These are phyloP conservation scores for Aspergillus sp. DNA, from an alignment of 2,329 filamentous ascomycete genomes.

Conservation along the genomic window DNA sequence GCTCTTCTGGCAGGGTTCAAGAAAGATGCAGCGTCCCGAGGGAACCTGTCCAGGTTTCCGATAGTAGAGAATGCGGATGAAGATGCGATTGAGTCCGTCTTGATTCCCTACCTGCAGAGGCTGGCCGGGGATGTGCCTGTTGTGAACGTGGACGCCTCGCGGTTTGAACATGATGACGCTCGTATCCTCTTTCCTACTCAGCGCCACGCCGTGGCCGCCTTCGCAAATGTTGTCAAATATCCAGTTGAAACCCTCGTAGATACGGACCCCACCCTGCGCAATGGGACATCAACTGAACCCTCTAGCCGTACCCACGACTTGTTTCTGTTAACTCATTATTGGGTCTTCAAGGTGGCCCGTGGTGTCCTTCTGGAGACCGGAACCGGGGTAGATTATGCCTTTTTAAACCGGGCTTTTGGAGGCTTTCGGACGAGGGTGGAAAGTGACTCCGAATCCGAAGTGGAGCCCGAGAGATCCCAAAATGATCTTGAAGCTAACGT, in stretches of 20 bases:
- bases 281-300: conserved; percentile 18
- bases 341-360: conserved; percentile 62
- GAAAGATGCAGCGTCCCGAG: conserved; percentile 43
- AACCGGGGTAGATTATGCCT: conserved; percentile 57
- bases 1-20: conserved; percentile 61
- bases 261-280: conserved; percentile 33
- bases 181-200: conserved; percentile 57
- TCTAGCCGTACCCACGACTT: conserved; percentile 36
- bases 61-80: conserved; percentile 53
- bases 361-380: conserved; percentile 61
- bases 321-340: conserved; percentile 49
- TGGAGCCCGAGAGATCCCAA: conserved; percentile 49
- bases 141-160: conserved; percentile 59
- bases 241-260: conserved; percentile 55
- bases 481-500: conserved; percentile 52
- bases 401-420: conserved; percentile 63
- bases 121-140: conserved; percentile 55
- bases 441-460: conserved; percentile 37
- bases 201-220: conserved; percentile 58
- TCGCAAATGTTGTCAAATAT: conserved; percentile 55
- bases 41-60: conserved; percentile 52
- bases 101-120: conserved; percentile 62
- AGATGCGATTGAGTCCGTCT: conserved; percentile 56
- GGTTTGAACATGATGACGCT: conserved; percentile 59
- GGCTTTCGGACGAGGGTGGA: conserved; percentile 54